Base-by-base conservation (phyloP, 169 alveolate species). In the Cystoisospora suis region DNA sequence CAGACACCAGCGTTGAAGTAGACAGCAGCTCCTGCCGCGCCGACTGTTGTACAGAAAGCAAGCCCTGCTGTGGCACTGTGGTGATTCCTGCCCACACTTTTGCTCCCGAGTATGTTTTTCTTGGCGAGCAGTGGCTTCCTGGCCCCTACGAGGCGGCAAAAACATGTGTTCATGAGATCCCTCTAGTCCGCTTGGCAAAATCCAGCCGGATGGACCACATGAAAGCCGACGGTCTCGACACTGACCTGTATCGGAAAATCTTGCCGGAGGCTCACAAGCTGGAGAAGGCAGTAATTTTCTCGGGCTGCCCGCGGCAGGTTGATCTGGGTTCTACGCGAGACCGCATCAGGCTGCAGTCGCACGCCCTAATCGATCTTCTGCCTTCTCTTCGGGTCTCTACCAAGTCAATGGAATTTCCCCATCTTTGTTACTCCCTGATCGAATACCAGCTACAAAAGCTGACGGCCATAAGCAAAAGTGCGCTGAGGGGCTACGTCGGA, bases 81-180 rank as follows among this genome's bases (percentile, higher is more conserved):
- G 32, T 72, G 20, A 72, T 72, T 38, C 83, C 83, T 2, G 83
- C 83, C 3, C 83, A 72, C 56, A 72, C 83, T 17, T 72, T 72
- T 38, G 83, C 83, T 3, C 83, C 83, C 6, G 83, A 72, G n/a
- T 72, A 72, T 23, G 44, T 72, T 56, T 72, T 72, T 56, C n/a
- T 72, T 15, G 83, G 58, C 45, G 83, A 72, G n/a, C 83, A 72
- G 32, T 72, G 83, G 83, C 83, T 72, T 17, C 83, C 83, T 36
- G 83, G 83, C n/a, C 58, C 83, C 23, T 38, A 72, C 83, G 83
- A 36, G 58, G 44, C 83, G 23, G 83, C 83, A 36, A 72, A 32
- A 7, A 38, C 40, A 34, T 72, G 58, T 38, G 38, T 36, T 17
- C 83, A 72, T 34, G 56, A 32, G 4, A n/a, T 72, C 58, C 83